Evolutionary conservation across 2,329 filamentous ascomycete genomes (phyloP), one percentile per base, ranked within the genome.

Genomic region (Claviceps africana): DNA sequence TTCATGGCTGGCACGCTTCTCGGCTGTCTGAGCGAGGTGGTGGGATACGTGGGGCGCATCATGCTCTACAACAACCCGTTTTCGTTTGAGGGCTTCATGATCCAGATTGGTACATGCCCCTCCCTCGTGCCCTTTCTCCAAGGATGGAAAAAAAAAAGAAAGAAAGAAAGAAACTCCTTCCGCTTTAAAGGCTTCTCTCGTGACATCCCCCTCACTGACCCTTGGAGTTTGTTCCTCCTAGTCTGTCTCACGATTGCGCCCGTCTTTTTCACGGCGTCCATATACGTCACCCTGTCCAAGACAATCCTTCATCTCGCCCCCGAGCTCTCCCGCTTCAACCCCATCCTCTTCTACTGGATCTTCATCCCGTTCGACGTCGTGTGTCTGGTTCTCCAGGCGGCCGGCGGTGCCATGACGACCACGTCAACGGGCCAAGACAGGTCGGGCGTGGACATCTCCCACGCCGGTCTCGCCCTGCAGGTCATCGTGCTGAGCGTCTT

Each of bases 31-130:
- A 68, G 72, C 47, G 81, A 83, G 58, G 71, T 83, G 11, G 60
- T 83, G 35, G 83, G 83, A 19, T 86, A 86, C 56, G 64, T 68
- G 1, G 83, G 80, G 2, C 72, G 83, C 11, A 68, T 84, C 50
- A 61, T 80, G 59, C 67, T 82, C 54, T 72, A 75, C 56, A 55
- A 73, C 45, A 77, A 85, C 58, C 78, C 80, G 0, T 85, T 81
- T 60, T 69, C 62, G 47, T 75, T 82, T 60, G 61, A 61, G 13
- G 78, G 73, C 8, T 86, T 86, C 61, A 73, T 85, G 62, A 73
- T 84, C n/a, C 79, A 86, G 61, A 83, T 84, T 56, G 69, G 76
- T 77, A 60, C 47, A 71, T 64, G 47, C 17, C 19, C 28, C 6
- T 31, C 21, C 10, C 9, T 11, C 2, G 5, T 6, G 1, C 8